These are phyloP conservation scores for Citrus trifoliata DNA, from an alignment of 345 rosid species.

Conservation along the genomic window DNA sequence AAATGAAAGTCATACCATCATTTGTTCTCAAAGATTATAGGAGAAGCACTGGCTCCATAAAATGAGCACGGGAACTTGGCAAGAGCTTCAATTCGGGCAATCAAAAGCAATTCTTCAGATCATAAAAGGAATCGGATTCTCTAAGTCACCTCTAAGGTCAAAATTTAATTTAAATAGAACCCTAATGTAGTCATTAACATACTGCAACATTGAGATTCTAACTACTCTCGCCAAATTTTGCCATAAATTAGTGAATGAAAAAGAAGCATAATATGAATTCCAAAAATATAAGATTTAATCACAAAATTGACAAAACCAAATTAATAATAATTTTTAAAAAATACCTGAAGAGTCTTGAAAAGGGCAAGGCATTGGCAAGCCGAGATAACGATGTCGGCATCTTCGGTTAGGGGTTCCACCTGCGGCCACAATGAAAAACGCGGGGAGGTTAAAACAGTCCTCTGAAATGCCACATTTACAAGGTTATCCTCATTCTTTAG, in stretches of 20 bases:
- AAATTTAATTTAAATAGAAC: neutral
- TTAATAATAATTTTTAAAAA: neutral
- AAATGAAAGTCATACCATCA: neutral
- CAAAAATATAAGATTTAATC: neutral
- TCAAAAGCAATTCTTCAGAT: neutral
- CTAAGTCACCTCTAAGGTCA: neutral
- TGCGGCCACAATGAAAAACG: neutral
- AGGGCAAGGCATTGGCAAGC: conserved; percentile 49
- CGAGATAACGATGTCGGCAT: conserved; percentile 44
- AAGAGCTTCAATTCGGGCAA: neutral
- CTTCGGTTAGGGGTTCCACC: neutral
- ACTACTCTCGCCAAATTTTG: neutral
- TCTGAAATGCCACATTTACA: neutral
- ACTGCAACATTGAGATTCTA: neutral
- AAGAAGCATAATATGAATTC: neutral
- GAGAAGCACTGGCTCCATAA: no score
- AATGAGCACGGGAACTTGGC: neutral
- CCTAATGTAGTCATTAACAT: neutral
- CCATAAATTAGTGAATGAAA: neutral
- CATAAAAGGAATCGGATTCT: neutral
- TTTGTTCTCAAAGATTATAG: neutral
- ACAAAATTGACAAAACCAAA: neutral
- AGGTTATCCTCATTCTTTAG: no score
- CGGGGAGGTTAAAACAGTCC: neutral
- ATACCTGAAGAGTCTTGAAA: conserved; percentile 63